Percentiles rank a stretch among this genome's conserved stretches.
Conservation (phyloP, 129 eudicot species). For the Flaveria sonorensis region DNA sequence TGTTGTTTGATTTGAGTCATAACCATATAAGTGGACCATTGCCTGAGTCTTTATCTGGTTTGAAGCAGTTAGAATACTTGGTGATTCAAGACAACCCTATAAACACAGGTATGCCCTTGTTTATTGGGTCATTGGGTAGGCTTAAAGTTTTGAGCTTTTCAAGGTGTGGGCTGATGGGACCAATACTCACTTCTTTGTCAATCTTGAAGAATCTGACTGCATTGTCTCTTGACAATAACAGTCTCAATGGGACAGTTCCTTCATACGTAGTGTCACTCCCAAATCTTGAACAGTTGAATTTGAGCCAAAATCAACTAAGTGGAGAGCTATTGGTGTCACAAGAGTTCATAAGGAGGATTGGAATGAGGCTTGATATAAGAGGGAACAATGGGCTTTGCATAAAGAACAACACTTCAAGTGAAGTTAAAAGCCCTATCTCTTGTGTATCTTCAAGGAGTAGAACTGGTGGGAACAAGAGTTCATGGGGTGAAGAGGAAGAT, state of each 20-base stretch:
- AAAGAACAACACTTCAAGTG: conserved; percentile 23
- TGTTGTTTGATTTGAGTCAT: conserved; percentile 57
- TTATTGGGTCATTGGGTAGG: conserved; percentile 43
- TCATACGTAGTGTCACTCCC: conserved; percentile 43
- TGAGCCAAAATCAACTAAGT: conserved; percentile 55
- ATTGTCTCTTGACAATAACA: conserved; percentile 60
- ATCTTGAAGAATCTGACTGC: conserved; percentile 51
- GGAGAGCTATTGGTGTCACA: conserved; percentile 52
- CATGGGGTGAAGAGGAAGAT: conserved; percentile 24
- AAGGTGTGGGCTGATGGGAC: conserved; percentile 60
- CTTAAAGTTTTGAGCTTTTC: conserved; percentile 62
- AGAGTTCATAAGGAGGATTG: conserved; percentile 50
- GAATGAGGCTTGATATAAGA: conserved; percentile 53
- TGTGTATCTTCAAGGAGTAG: conserved; percentile 38
- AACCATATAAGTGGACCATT: conserved; percentile 58
- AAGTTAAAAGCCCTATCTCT: conserved; percentile 20
- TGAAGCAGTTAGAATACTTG: conserved; percentile 55
- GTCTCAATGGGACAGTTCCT: conserved; percentile 58
- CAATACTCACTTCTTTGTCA: conserved; percentile 43
- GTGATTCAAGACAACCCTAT: conserved; percentile 58
- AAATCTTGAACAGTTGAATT: conserved; percentile 50
- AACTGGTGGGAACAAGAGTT: conserved; percentile 30
- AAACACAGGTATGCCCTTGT: conserved; percentile 49
- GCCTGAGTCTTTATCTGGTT: conserved; percentile 50
- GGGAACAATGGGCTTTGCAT: conserved; percentile 58